A percentile compares a stretch with the other conserved stretches of the same genome.
phyloP scores from a whole-genome alignment of 208 protist genomes.

The Trypanosoma grayi region DNA sequence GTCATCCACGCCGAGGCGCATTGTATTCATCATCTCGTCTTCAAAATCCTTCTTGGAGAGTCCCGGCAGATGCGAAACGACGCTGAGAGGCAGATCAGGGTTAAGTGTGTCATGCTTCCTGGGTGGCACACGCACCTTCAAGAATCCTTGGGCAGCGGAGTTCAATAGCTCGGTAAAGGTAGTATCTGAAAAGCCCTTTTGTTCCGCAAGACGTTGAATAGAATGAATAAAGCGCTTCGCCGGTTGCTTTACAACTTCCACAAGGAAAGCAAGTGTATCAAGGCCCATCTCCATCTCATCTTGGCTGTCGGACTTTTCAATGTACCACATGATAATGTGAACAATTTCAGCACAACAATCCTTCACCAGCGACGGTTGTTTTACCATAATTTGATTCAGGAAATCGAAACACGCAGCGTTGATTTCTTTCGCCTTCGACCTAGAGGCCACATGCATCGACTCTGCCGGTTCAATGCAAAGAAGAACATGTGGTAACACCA shows the following conservation, averaged over 20 bases:
- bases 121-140: conserved; percentile 40
- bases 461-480: conserved; percentile 86
- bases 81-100: conserved; percentile 59
- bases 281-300: conserved; percentile 83
- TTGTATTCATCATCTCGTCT: conserved; percentile 60
- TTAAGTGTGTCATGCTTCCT: conserved; percentile 49
- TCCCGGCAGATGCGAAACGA: conserved; percentile 72
- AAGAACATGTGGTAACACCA: conserved; percentile 85
- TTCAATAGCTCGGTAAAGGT: conserved; percentile 72
- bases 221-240: conserved; percentile 74
- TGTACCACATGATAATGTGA: conserved; percentile 87
- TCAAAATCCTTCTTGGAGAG: conserved; percentile 77
- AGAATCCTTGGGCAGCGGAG: conserved; percentile 39
- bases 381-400: conserved; percentile 78
- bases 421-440: conserved; percentile 71
- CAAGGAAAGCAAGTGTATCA: conserved; percentile 65
- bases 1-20: conserved; percentile 40
- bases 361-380: conserved; percentile 69
- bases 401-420: conserved; percentile 88
- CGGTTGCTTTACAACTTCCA: conserved; percentile 68
- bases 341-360: conserved; percentile 86
- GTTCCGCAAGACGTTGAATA: conserved; percentile 63
- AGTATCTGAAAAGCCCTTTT: conserved; percentile 58
- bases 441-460: conserved; percentile 22
- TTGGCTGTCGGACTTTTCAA: conserved; percentile 71